Evolutionary conservation across 164 flowering plant species (phyloP), one percentile per base, ranked within the genome.

Genomic region (Sextonia rubra): DNA sequence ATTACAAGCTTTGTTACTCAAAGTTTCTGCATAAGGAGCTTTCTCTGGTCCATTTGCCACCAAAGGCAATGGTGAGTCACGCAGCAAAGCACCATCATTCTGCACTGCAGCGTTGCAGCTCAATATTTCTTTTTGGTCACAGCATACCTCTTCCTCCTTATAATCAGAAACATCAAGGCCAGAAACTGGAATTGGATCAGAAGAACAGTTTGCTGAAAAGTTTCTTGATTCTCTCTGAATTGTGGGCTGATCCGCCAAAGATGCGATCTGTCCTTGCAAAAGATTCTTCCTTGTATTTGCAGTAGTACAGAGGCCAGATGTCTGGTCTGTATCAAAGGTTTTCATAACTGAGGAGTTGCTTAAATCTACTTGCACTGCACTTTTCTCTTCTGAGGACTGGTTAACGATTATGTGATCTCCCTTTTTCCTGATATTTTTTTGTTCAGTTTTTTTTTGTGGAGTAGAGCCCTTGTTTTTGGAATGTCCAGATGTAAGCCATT

Each of bases 401-500:
- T 72, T 37, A 44, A 74, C 60, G 60, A 26, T 67, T 61, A 61
- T 71, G 58, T 78, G 81, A 77, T 74, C 84, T 62, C 64, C 86
- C 79, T 83, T 91, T 8, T 73, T 12, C 67, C 68, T 64, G 64
- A 76, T 49, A 63, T 82, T 89, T 66, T 76, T 79, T 30, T 80
- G 78, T 70, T 75, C 83, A 68, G 73, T 67, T 30, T 81, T 29
- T 77, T 80, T 86, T 48, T 82, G 60, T 69, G 78, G 70, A 32
- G 60, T 66, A 44, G 77, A 18, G 26, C 71, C 60, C 75, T 82
- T 79, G 15, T 74, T 68, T 72, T 81, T 74, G 58, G 69, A 61
- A 20, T 85, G 81, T 64, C 88, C 86, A 80, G 89, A 71, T 67
- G 92, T 79, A 71, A 88, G 91, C 52, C 88, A 88, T 52, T 87